Conservation (phyloP, 345 rosid genomes). For the Linum lewisii region DNA sequence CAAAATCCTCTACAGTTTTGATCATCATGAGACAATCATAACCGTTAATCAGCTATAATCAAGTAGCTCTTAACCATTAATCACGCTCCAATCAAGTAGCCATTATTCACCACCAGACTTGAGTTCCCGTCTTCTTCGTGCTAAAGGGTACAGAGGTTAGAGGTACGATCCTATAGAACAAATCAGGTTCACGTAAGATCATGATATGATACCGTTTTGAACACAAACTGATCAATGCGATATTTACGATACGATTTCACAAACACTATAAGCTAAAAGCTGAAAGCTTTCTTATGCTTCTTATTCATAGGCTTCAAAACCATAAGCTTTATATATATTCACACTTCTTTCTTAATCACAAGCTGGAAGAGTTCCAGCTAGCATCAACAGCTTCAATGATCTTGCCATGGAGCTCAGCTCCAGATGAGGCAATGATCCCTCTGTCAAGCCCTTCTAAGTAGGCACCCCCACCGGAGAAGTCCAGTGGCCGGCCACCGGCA, state of each 20-base stretch:
- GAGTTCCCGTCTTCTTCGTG: not conserved
- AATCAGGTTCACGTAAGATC: not conserved
- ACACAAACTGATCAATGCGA: no score
- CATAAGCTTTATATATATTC: not conserved
- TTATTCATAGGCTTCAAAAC: not conserved
- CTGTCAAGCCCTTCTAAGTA: slow-evolving; percentile 43
- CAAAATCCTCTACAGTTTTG: no score
- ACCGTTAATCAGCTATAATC: no score
- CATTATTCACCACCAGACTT: no score
- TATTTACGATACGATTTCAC: no score
- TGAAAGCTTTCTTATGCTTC: not conserved
- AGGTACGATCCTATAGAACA: not conserved
- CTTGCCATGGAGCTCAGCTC: slow-evolving; percentile 31
- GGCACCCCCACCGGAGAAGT: slow-evolving; percentile 34
- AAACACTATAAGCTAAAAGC: no score
- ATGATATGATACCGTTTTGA: no score
- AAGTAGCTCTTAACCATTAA: no score
- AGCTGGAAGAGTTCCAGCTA: slow-evolving; percentile 48
- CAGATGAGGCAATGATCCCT: slow-evolving; percentile 39
- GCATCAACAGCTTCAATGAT: slow-evolving; percentile 42
- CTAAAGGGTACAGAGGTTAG: not conserved
- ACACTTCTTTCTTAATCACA: slow-evolving; percentile 15
- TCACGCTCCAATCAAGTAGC: not conserved
- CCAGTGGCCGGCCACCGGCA: slow-evolving; percentile 34
- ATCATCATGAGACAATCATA: no score